Base-by-base conservation (phyloP, 768 basidiomycete species). In the Leccinum boreale region DNA sequence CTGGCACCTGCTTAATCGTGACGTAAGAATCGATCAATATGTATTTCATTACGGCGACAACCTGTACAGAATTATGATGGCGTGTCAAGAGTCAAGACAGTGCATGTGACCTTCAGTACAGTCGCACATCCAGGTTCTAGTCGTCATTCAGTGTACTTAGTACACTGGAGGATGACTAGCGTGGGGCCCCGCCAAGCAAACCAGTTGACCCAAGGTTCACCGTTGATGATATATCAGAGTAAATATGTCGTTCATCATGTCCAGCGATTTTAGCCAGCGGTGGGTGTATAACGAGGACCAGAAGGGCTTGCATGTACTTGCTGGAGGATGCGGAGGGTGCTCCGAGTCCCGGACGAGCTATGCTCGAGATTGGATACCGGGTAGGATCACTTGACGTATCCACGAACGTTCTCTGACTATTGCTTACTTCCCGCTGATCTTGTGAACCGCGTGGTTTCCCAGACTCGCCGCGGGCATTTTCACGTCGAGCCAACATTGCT, bases 401-500 rank as follows among this genome's bases (percentile, higher is more conserved):
- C 42, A 74, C 65, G 19, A 77, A 60, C 26, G 65, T 67, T 17
- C 72, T 72, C 51, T 64, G 64, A 15, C 74, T 77, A 17, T 70
- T 73, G 49, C 75, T 74, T 33, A 74, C 67, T 42, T 68, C 69
- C 29, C 79, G 61, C 45, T 57, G 36, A 46, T 78, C 72, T 51
- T 47, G 39, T 29, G 54, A 12, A 19, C 17, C 50, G 23, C 36
- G 28, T 42, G 36, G 3, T 15, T 61, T 64, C 2, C 57, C 42
- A 23, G 66, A 55, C 44, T 12, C 47, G 28, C 53, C 55, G 19
- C 65, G 64, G 12, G 51, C 47, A 44, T 53, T 28, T 63, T 59
- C 45, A 31, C 53, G 42, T 67, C 61, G 67, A 26, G 73, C 74
- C 42, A 75, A 64, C 51, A 65, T 65, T 11, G 80, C 78, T 64